Percentiles rank a stretch among this genome's conserved stretches.
Conservation (phyloP, 352 stramenopile genomes). For the Phytophthora pistaciae region DNA sequence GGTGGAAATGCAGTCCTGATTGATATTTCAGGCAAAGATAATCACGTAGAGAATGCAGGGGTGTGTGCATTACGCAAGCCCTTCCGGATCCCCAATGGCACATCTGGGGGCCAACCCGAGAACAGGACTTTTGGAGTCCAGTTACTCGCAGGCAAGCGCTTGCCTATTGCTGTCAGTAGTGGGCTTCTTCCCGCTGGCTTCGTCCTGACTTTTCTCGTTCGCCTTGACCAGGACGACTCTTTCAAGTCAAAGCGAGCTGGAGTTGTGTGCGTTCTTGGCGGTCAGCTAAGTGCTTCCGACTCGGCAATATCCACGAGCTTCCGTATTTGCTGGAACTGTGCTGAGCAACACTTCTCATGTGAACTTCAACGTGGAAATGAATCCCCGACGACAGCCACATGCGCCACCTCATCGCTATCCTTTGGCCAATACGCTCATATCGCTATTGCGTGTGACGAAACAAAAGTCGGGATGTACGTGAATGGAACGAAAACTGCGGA, state of each 20-base stretch:
- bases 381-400: not conserved
- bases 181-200: not conserved
- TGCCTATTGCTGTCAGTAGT: slow-evolving; percentile 21
- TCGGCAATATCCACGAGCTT: slow-evolving; percentile 16
- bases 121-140: slow-evolving; percentile 47
- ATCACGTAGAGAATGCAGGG: slow-evolving; percentile 43
- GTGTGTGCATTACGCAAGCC: slow-evolving; percentile 60
- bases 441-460: slow-evolving; percentile 12
- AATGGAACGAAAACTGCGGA: slow-evolving; percentile 26
- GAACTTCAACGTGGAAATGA: slow-evolving; percentile 19
- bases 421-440: slow-evolving; percentile 45
- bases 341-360: slow-evolving; percentile 19
- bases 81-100: slow-evolving; percentile 51
- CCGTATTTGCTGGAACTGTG: slow-evolving; percentile 30
- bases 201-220: slow-evolving; percentile 59
- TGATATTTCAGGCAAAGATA: slow-evolving; percentile 61
- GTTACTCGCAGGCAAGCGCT: slow-evolving; percentile 36
- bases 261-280: slow-evolving; percentile 20
- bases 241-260: not conserved
- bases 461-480: slow-evolving; percentile 26
- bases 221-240: slow-evolving; percentile 35
- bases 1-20: slow-evolving; percentile 32
- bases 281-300: slow-evolving; percentile 13
- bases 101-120: slow-evolving; percentile 3
- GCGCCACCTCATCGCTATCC: not conserved